These are phyloP conservation scores for Alternaria solani DNA, from an alignment of 2,329 filamentous ascomycete species.

Conservation along the genomic window DNA sequence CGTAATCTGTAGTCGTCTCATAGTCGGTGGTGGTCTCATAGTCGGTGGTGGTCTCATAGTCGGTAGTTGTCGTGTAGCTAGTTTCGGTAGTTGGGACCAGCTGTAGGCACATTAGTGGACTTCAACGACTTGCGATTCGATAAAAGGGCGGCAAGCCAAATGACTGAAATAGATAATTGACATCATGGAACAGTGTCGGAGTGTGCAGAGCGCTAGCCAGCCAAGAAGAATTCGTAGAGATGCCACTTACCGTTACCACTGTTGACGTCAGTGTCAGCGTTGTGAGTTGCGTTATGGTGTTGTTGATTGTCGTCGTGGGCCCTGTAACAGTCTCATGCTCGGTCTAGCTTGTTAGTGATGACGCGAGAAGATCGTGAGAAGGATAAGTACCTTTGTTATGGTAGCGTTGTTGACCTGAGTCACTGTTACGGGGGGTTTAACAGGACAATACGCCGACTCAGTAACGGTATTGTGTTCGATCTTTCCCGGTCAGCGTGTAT, in stretches of 20 bases:
- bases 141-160: background rate
- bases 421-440: conserved; percentile 4
- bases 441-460: background rate
- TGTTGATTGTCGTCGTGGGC: conserved; percentile 17
- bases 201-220: background rate
- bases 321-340: conserved; percentile 5
- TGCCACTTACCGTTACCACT: conserved; percentile 23
- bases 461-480: background rate
- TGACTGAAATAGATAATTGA: background rate
- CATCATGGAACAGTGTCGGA: background rate
- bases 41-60: background rate
- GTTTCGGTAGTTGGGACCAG: conserved; percentile 28
- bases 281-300: conserved; percentile 18
- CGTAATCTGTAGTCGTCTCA: background rate
- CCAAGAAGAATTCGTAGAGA: background rate
- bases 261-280: conserved; percentile 30
- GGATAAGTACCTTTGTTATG: conserved; percentile 11
- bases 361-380: background rate
- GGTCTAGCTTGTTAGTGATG: conserved; percentile 1
- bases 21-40: background rate
- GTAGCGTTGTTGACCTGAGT: conserved; percentile 10
- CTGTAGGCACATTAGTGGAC: background rate
- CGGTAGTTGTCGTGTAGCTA: conserved; percentile 21
- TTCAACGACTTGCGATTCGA: background rate
- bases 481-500: background rate